Evolutionary conservation across 352 stramenopile genomes (phyloP), one percentile per base, ranked within the genome.

Genomic region (Aphanomyces astaci): DNA sequence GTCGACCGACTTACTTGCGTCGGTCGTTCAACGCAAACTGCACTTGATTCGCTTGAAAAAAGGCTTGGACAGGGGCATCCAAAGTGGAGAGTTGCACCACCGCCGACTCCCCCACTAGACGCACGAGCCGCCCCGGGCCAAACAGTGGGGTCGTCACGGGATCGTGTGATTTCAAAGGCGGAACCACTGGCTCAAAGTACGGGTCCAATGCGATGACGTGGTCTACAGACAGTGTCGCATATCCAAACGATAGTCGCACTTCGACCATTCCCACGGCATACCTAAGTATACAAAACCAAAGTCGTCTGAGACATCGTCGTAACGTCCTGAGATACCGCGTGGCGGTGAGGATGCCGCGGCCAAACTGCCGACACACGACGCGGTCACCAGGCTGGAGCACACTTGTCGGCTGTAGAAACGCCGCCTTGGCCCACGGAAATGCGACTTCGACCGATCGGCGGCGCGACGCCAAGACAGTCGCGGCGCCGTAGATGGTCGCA

Each of bases 71-170:
- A 17, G 17, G 17, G 1, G 40, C 40, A 15, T 1, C 40, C 40
- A n/a, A 49, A n/a, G 17, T 49, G 40, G 40, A 49, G 15, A n/a
- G 22, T 49, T 49, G 40, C 40, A 49, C 1, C 17, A n/a, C 40
- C 15, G 17, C 1, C 15, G 22, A n/a, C 40, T 15, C 40, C 40
- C 15, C 40, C 15, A 1, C 40, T n/a, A 49, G 40, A 13, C 25
- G 48, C 1, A 55, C 48, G 48, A 55, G 9, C 28, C 51, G 25
- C 5, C 22, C 56, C 4, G 2, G 15, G 4, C 85, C 85, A 57
- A 91, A 91, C 28, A n/a, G n/a, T n/a, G 81, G 80, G 1, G 85
- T 91, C 32, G 82, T 43, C n/a, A 93, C 82, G 0, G 79, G 79
- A 64, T 93, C 85, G 4, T 78, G 75, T 4, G 84, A 63, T 17